Evolutionary conservation across 2,329 filamentous ascomycete genomes (phyloP), one percentile per base, ranked within the genome.

Genomic region (Diaporthe ilicicola): DNA sequence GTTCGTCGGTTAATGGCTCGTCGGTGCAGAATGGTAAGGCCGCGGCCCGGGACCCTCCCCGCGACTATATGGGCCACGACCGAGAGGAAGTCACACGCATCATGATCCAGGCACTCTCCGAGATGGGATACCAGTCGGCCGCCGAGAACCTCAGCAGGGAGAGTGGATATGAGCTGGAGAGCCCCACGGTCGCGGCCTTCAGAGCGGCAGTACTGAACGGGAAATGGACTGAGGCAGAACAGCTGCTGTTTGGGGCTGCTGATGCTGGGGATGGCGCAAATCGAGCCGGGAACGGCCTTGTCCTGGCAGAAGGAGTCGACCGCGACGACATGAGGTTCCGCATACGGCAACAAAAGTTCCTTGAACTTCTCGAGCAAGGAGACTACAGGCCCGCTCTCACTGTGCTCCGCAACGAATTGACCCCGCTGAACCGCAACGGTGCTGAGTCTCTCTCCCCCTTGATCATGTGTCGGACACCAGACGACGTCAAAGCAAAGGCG

Each of bases 51-150:
- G 59, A n/a, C 27, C 69, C 69, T 13, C 61, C 64, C 44, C 71
- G 76, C 54, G 81, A 80, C 34, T 98, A 97, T 80, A 92, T 91
- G 78, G 95, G 94, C 22, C 95, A 98, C 79, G 90, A 96, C 78
- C 90, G 94, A 79, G 94, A 97, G 84, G 95, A 99, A 83, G 92
- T 98, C 54, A 97, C 95, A 6, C 88, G 96, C 67, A 92, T 98
- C 74, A 82, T 99, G 76, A 96, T 99, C 77, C 96, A 99, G 81
- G 93, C 94, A 44, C 83, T 99, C 74, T 89, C 91, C 29, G 95
- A 98, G 79, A 87, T 99, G 83, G 96, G 96, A 2, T 98, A 98
- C 78, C 86, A 90, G 71, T 85, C 86, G 15, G 93, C 95, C 15
- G 95, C 96, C 29, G 86, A 89, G 54, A 90, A 88, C 72, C 85